Conservation (phyloP, 2,329 filamentous ascomycete genomes). For the Sclerotinia glacialis region DNA sequence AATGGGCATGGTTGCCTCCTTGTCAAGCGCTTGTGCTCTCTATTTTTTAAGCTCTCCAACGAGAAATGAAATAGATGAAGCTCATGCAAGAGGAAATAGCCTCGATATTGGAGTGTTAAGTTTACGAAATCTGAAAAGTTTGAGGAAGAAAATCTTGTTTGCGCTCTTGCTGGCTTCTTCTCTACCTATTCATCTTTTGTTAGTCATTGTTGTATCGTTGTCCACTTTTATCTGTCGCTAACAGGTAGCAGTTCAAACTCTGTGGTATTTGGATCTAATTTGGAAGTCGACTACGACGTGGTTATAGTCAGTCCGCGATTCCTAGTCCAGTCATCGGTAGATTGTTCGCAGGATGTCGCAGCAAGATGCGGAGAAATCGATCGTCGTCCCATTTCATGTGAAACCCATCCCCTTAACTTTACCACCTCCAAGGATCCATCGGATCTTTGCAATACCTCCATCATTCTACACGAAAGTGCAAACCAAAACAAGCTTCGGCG, state of each 20-base stretch:
- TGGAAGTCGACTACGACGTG: constrained; percentile 30
- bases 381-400: constrained; percentile 9
- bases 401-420: not conserved
- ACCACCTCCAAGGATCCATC: not conserved
- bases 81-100: constrained; percentile 45
- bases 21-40: constrained; percentile 48
- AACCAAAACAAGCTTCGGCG: constrained; percentile 22
- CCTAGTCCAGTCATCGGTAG: constrained; percentile 6
- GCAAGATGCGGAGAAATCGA: constrained; percentile 24
- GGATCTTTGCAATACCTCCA: constrained; percentile 13
- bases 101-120: constrained; percentile 48
- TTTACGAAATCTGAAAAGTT: constrained; percentile 40
- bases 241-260: constrained; percentile 28
- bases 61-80: constrained; percentile 47
- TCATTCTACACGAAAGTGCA: constrained; percentile 15
- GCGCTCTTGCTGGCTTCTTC: constrained; percentile 27
- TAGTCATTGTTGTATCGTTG: constrained; percentile 20
- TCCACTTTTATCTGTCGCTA: not conserved
- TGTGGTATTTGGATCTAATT: constrained; percentile 28
- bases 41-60: constrained; percentile 51
- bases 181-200: constrained; percentile 34
- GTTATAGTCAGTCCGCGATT: constrained; percentile 28
- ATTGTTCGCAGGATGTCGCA: constrained; percentile 5
- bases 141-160: constrained; percentile 28
- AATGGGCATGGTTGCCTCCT: constrained; percentile 46